These are phyloP conservation scores for Talaromyces sp. DNA, from an alignment of 2,329 filamentous ascomycete species.

Conservation along the genomic window DNA sequence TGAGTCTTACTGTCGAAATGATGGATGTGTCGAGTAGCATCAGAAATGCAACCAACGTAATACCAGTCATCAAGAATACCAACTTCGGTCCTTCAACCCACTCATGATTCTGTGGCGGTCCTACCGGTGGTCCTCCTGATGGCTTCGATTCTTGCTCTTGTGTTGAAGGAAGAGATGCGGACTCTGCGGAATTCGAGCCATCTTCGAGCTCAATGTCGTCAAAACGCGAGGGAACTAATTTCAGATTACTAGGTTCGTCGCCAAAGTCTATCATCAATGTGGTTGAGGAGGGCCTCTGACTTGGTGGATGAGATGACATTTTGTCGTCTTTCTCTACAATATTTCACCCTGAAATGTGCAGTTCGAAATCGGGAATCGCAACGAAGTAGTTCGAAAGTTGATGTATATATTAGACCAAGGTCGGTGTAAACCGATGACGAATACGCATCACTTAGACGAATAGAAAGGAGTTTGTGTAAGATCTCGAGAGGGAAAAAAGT, in stretches of 20 bases:
- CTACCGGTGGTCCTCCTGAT: neutral
- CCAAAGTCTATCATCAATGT: neutral
- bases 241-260: neutral
- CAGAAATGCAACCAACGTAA: conserved; percentile 47
- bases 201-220: conserved; percentile 3
- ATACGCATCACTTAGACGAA: neutral
- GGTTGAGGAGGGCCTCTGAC: conserved; percentile 1
- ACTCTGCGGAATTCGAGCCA: neutral
- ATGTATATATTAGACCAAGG: neutral
- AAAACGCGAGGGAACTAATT: neutral
- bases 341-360: neutral
- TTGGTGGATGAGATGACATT: neutral
- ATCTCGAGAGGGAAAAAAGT: neutral
- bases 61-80: conserved; percentile 28
- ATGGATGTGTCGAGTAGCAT: conserved; percentile 55
- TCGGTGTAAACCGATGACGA: neutral
- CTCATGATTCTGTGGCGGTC: neutral
- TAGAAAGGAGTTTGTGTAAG: neutral
- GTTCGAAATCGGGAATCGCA: neutral
- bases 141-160: neutral
- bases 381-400: neutral
- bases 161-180: neutral
- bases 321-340: neutral
- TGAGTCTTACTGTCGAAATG: conserved; percentile 44
- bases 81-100: conserved; percentile 9